Conservation (phyloP, 352 stramenopile species). For the Phytopythium ostracodes region DNA sequence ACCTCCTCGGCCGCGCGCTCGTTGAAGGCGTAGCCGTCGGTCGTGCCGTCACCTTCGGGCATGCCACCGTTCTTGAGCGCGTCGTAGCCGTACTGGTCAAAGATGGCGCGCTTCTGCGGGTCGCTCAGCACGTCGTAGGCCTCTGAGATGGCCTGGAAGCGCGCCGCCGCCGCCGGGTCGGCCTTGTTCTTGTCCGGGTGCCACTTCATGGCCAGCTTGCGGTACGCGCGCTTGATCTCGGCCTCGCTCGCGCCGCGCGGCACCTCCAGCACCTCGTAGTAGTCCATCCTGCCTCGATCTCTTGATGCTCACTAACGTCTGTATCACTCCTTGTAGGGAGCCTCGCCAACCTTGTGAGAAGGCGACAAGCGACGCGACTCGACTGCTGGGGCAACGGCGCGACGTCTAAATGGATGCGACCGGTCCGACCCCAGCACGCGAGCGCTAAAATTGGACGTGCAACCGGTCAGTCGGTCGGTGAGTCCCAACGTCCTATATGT, state of each 20-base stretch:
- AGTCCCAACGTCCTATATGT: not conserved
- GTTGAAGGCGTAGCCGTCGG: constrained; percentile 89
- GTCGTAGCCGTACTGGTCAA: constrained; percentile 94
- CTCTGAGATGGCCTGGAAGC: constrained; percentile 95
- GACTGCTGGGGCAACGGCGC: not conserved
- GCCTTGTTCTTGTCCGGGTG: constrained; percentile 96
- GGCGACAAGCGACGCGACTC: not conserved
- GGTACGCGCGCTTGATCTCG: constrained; percentile 95
- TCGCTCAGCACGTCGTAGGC: constrained; percentile 94
- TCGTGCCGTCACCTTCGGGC: constrained; percentile 66
- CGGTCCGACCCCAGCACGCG: not conserved
- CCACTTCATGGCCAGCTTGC: constrained; percentile 92
- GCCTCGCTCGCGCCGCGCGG: constrained; percentile 65
- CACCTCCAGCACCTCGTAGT: constrained; percentile 91
- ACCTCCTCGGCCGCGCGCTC: constrained; percentile 88
- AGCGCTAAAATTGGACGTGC: constrained; percentile 1
- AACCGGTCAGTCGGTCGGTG: not conserved
- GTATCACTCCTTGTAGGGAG: not conserved
- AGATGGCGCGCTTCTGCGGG: constrained; percentile 87
- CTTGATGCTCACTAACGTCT: not conserved
- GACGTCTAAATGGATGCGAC: not conserved
- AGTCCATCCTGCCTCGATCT: constrained; percentile 54
- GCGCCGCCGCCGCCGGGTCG: constrained; percentile 82
- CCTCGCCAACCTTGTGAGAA: not conserved
- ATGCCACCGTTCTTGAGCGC: constrained; percentile 88